phyloP scores from a whole-genome alignment of 768 basidiomycete species.

The Suillus variegatus region DNA sequence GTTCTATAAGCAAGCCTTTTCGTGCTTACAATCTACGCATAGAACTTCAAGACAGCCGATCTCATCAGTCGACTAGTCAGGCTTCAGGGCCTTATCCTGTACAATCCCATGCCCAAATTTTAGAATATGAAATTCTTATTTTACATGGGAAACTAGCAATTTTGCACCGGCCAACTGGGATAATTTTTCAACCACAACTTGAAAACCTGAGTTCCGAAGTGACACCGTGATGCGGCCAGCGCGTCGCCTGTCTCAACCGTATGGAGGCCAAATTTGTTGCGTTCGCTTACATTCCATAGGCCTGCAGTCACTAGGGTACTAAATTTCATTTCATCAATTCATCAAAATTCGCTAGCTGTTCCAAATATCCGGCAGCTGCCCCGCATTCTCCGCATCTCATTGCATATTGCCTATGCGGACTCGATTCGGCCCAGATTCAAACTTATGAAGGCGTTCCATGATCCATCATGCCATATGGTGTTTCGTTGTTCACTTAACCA shows the following conservation, averaged over 20 bases:
- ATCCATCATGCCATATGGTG: background rate
- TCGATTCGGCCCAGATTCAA: background rate
- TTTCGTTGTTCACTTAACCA: background rate
- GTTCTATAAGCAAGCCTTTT: background rate
- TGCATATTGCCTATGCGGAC: background rate
- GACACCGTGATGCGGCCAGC: background rate
- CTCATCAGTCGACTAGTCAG: background rate
- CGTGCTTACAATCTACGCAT: background rate
- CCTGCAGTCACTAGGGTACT: background rate
- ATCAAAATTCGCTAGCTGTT: background rate
- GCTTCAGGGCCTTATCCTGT: background rate
- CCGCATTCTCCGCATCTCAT: slow-evolving; percentile 3
- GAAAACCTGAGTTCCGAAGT: background rate
- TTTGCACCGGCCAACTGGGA: background rate
- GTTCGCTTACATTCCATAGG: background rate
- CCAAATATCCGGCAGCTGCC: background rate
- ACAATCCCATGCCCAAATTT: background rate
- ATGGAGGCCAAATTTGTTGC: background rate
- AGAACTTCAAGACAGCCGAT: background rate
- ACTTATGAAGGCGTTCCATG: background rate
- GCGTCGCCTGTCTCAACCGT: background rate
- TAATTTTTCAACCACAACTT: background rate
- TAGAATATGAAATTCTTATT: background rate
- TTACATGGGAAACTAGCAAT: background rate
- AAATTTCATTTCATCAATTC: background rate